Percentiles rank a stretch among this genome's conserved stretches.
Evolutionary conservation across 2,329 filamentous ascomycete species (phyloP).

Genomic region (Colletotrichum simmondsii): DNA sequence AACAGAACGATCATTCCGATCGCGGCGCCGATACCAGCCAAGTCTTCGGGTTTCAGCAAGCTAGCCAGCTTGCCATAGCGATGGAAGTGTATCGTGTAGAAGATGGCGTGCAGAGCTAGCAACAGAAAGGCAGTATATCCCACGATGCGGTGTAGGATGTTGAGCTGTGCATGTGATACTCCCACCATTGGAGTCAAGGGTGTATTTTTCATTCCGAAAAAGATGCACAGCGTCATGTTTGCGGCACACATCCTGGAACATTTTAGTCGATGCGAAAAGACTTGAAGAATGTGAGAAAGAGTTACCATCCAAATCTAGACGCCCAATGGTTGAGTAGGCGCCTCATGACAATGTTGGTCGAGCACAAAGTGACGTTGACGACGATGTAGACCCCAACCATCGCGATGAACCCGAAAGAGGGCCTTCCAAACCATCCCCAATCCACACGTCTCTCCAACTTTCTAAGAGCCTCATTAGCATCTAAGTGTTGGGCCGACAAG

Average conservation of each 20-base stretch:
- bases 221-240: slow-evolving; percentile 52
- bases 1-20: slow-evolving; percentile 50
- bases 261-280: background rate
- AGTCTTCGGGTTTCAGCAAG: slow-evolving; percentile 43
- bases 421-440: slow-evolving; percentile 11
- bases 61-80: slow-evolving; percentile 33
- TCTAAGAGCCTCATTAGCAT: background rate
- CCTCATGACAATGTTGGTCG: background rate
- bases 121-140: slow-evolving; percentile 54
- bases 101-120: slow-evolving; percentile 48
- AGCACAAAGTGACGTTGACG: background rate
- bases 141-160: slow-evolving; percentile 56
- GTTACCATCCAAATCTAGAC: slow-evolving; percentile 39
- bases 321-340: slow-evolving; percentile 30
- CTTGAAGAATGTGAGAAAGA: background rate
- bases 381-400: background rate
- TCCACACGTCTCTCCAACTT: background rate
- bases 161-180: slow-evolving; percentile 58
- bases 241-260: slow-evolving; percentile 54
- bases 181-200: slow-evolving; percentile 51
- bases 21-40: slow-evolving; percentile 49
- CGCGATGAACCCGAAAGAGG: background rate
- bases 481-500: background rate
- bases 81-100: slow-evolving; percentile 46
- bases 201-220: slow-evolving; percentile 60